Conservation (phyloP, 441 rosid species). For the Brassica balearica region DNA sequence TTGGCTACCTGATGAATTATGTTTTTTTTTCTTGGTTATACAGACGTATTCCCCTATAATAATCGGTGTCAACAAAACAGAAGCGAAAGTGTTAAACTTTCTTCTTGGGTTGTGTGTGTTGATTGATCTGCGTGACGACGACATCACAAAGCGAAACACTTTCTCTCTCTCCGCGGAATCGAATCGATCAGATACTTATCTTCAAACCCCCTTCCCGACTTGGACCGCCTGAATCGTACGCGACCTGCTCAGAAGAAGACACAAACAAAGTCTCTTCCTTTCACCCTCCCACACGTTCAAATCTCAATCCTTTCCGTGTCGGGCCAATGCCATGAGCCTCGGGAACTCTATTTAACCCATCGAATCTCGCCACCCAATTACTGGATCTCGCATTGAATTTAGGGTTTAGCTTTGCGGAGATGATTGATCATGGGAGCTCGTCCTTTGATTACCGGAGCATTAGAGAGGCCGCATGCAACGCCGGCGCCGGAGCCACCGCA, state of each 20-base stretch:
- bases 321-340: conserved; percentile 37
- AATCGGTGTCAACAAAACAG: not conserved
- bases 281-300: conserved; percentile 38
- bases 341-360: conserved; percentile 29
- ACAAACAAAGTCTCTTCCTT: conserved; percentile 31
- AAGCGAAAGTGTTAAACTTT: conserved; percentile 19
- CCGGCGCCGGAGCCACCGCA: conserved; percentile 85
- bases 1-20: too few species aligned
- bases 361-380: not conserved
- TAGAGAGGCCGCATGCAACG: conserved; percentile 58
- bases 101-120: conserved; percentile 39
- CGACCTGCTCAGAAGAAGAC: not conserved
- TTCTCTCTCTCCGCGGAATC: conserved; percentile 20
- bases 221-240: conserved; percentile 37
- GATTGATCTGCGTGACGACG: not conserved
- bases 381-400: conserved; percentile 52
- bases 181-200: not conserved
- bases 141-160: not conserved
- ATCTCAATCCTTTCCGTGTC: conserved; percentile 24
- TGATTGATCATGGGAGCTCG: conserved; percentile 56
- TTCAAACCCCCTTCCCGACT: conserved; percentile 9
- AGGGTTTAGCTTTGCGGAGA: conserved; percentile 38
- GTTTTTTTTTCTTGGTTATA: too few species aligned
- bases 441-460: conserved; percentile 46
- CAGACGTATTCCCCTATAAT: too few species aligned